Evolutionary conservation across 2,329 filamentous ascomycete species (phyloP).

Genomic region (Fusarium torulosum): DNA sequence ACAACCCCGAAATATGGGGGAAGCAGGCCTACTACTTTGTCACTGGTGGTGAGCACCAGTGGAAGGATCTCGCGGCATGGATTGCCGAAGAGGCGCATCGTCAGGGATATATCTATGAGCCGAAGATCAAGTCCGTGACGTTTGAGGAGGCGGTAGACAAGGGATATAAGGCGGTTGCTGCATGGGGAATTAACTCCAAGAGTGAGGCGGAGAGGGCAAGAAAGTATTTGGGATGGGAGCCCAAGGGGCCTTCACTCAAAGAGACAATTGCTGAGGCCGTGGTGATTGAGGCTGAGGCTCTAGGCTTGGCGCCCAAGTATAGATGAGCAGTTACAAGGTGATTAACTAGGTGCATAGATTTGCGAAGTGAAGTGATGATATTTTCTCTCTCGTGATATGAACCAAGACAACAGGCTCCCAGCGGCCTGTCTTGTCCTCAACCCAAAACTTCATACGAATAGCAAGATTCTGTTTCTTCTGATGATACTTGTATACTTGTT

Average conservation of each 20-base stretch:
- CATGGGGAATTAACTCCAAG: conserved; percentile 60
- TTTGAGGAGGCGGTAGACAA: conserved; percentile 46
- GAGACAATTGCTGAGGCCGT: conserved; percentile 57
- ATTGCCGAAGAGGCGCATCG: conserved; percentile 66
- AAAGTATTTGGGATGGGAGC: conserved; percentile 61
- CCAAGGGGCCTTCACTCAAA: conserved; percentile 53
- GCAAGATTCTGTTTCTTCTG: too few relatives aligned
- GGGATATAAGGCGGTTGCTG: conserved; percentile 43
- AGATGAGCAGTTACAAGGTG: conserved; percentile 16
- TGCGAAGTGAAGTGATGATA: not conserved
- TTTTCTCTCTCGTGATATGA: too few relatives aligned
- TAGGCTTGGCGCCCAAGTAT: conserved; percentile 52
- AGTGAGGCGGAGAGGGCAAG: conserved; percentile 57
- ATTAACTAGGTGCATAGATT: not conserved
- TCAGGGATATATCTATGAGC: conserved; percentile 50
- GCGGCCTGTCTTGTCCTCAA: too few relatives aligned
- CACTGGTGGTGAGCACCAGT: conserved; percentile 65
- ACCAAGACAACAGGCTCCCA: too few relatives aligned
- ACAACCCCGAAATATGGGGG: conserved; percentile 73
- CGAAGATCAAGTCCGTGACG: conserved; percentile 47
- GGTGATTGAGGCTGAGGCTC: conserved; percentile 54
- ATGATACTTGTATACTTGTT: not conserved
- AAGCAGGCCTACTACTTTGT: conserved; percentile 74
- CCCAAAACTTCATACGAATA: too few relatives aligned
- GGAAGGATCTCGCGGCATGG: conserved; percentile 69